Conservation (phyloP, 2,329 filamentous ascomycete genomes). For the Fusarium citri region DNA sequence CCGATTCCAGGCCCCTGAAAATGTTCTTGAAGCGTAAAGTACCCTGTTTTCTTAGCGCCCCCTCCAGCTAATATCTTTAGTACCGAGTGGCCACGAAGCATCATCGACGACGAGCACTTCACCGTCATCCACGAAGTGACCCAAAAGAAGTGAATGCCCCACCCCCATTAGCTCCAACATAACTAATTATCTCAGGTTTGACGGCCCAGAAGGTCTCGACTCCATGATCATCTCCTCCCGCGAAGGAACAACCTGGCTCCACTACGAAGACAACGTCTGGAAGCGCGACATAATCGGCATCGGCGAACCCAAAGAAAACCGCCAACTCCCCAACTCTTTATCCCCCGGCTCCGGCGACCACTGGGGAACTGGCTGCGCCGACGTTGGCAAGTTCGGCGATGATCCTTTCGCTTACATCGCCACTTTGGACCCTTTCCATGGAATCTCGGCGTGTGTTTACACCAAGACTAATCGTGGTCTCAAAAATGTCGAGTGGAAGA, state of each 20-base stretch:
- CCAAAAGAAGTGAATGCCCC: neutral
- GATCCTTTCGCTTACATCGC: conserved; percentile 14
- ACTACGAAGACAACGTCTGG: conserved; percentile 10
- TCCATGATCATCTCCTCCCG: conserved; percentile 6
- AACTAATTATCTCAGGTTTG: neutral
- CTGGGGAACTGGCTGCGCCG: conserved; percentile 9
- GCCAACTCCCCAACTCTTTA: neutral
- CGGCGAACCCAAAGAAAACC: conserved; percentile 2
- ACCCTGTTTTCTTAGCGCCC: accelerated
- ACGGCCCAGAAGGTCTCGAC: conserved; percentile 6
- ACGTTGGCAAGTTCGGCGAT: conserved; percentile 7
- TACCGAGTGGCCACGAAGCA: neutral
- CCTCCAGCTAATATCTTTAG: neutral
- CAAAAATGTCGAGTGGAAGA: conserved; percentile 3
- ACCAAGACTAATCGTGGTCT: neutral
- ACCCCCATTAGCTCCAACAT: too few relatives aligned
- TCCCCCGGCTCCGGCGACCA: conserved; percentile 12
- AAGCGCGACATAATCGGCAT: conserved; percentile 14
- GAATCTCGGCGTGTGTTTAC: neutral
- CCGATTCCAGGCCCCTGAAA: neutral
- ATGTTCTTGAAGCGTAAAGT: neutral
- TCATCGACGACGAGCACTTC: conserved; percentile 2
- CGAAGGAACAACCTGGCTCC: conserved; percentile 10
- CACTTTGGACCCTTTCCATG: neutral
- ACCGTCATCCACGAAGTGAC: conserved; percentile 2